Conservation (phyloP, 139 green algal genomes). For the Chlorella sp. region DNA sequence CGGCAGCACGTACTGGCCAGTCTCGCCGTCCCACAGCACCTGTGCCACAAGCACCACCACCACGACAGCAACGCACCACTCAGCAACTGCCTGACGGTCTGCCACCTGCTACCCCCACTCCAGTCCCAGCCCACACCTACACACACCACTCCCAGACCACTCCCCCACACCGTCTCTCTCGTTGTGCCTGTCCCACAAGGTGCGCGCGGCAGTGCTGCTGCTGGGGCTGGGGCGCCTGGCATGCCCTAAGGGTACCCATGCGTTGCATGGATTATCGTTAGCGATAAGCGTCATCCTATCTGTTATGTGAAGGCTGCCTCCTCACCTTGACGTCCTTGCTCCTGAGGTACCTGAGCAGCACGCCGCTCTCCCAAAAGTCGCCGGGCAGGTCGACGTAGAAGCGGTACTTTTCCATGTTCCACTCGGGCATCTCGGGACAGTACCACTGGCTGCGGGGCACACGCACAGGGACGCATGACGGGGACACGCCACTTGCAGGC, state of each 20-base stretch:
- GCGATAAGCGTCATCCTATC: too few relatives aligned
- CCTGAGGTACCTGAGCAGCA: constrained; percentile 38
- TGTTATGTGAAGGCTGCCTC: too few relatives aligned
- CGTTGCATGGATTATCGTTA: too few relatives aligned
- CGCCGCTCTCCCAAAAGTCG: constrained; percentile 54
- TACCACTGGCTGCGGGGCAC: constrained; percentile 41
- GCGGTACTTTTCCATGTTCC: constrained; percentile 68
- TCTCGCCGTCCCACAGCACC: constrained; percentile 36
- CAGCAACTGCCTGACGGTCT: neutral
- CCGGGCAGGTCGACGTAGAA: constrained; percentile 64
- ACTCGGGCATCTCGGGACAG: constrained; percentile 51
- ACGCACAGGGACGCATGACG: too few relatives aligned
- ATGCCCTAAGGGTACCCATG: too few relatives aligned
- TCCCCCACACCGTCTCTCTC: neutral
- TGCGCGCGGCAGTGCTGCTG: too few relatives aligned
- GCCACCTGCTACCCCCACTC: too few relatives aligned
- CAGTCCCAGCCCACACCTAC: too few relatives aligned
- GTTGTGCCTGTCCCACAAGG: too few relatives aligned
- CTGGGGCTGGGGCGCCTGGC: too few relatives aligned
- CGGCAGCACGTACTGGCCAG: constrained; percentile 41
- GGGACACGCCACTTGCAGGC: too few relatives aligned
- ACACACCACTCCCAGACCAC: neutral
- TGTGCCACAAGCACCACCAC: neutral
- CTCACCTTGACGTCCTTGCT: constrained; percentile 24
- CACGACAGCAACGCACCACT: neutral